These are phyloP conservation scores for Aurantiochytrium sp. DNA, from an alignment of 108 stramenopile genomes.

Conservation along the genomic window DNA sequence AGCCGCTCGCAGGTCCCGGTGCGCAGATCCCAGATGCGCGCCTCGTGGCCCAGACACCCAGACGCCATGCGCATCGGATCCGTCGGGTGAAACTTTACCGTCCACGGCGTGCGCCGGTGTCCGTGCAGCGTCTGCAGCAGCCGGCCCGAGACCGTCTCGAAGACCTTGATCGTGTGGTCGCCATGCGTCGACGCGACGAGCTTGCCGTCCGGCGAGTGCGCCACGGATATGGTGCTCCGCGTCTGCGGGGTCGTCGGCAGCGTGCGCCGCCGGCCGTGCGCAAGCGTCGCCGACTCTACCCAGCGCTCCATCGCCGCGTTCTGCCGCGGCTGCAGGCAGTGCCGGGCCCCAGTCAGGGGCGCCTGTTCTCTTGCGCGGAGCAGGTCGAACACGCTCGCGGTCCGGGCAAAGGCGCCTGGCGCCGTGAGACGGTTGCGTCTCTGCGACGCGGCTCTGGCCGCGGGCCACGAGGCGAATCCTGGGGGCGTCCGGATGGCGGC, in stretches of 20 bases:
- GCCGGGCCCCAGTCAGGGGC: neutral
- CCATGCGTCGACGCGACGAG: conserved; percentile 91
- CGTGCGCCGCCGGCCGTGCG: neutral
- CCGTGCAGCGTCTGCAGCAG: conserved; percentile 71
- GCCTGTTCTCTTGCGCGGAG: neutral
- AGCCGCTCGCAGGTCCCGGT: conserved; percentile 27
- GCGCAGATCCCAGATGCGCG: conserved; percentile 78
- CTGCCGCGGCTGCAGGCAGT: neutral
- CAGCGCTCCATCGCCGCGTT: neutral
- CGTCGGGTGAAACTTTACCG: conserved; percentile 84
- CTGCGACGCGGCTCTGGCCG: neutral
- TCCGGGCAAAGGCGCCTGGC: neutral
- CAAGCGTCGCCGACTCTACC: neutral
- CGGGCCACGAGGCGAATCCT: neutral
- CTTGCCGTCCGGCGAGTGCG: conserved; percentile 32
- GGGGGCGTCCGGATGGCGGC: neutral
- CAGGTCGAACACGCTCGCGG: neutral
- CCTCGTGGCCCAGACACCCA: conserved; percentile 89
- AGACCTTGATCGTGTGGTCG: conserved; percentile 97
- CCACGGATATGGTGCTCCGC: conserved; percentile 39
- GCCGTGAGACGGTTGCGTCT: neutral
- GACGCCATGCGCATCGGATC: conserved; percentile 72
- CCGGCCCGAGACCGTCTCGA: conserved; percentile 53
- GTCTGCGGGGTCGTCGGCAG: neutral
- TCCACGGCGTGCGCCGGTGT: conserved; percentile 97